phyloP scores from a whole-genome alignment of 2,329 filamentous ascomycete genomes.

The Venturia nashicola region DNA sequence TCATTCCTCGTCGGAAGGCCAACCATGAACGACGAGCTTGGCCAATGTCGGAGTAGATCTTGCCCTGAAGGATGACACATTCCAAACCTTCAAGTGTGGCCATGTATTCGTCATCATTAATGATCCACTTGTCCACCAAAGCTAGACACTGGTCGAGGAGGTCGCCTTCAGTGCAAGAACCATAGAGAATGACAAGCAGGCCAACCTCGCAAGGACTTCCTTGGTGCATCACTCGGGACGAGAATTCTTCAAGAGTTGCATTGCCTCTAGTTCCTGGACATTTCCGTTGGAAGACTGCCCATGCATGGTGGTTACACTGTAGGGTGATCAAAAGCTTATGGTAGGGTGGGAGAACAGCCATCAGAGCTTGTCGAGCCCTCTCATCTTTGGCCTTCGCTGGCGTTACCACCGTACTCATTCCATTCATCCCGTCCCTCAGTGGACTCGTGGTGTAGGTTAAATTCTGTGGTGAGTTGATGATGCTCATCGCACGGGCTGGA shows the following conservation, averaged over 20 bases:
- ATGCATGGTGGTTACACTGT: constrained; percentile 28
- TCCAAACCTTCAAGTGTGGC: constrained; percentile 42
- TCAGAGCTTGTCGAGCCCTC: constrained; percentile 22
- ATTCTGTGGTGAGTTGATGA: constrained; percentile 5
- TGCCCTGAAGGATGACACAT: constrained; percentile 37
- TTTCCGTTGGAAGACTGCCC: constrained; percentile 30
- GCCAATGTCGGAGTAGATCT: constrained; percentile 43
- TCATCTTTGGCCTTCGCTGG: constrained; percentile 22
- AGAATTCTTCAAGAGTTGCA: constrained; percentile 28
- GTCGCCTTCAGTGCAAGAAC: constrained; percentile 25
- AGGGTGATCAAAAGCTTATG: constrained; percentile 20
- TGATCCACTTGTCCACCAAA: constrained; percentile 34
- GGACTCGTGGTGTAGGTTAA: constrained; percentile 4
- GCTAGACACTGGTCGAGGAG: constrained; percentile 35
- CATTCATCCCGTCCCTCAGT: constrained; percentile 14
- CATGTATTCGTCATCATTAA: constrained; percentile 35
- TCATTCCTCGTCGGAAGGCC: constrained; percentile 36
- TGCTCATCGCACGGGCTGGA: constrained; percentile 13
- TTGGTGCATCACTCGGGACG: constrained; percentile 30
- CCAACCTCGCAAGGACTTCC: constrained; percentile 28
- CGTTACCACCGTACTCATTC: constrained; percentile 16
- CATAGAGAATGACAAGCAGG: constrained; percentile 25
- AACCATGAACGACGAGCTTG: constrained; percentile 44
- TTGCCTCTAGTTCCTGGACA: constrained; percentile 28
- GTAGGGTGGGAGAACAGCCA: constrained; percentile 22